Conservation (phyloP, 805 yeast genomes). For the Citeromyces matritensis region DNA sequence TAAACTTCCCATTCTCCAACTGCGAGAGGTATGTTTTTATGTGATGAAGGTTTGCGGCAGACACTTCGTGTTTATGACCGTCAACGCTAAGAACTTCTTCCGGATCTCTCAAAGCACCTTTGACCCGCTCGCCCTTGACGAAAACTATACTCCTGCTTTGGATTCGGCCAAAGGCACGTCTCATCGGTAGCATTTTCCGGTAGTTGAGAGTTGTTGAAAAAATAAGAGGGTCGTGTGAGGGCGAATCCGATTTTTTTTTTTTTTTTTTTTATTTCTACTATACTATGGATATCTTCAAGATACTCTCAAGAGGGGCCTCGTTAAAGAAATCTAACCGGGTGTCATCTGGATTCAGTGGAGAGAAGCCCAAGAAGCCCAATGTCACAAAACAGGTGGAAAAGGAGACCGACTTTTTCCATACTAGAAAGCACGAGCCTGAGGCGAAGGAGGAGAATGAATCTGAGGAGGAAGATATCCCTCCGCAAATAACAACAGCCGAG, state of each 20-base stretch:
- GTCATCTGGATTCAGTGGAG: slow-evolving; percentile 17
- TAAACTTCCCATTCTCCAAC: slow-evolving; percentile 20
- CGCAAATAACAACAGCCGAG: slow-evolving; percentile 29
- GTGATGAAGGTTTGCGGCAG: slow-evolving; percentile 28
- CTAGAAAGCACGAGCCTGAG: slow-evolving; percentile 19
- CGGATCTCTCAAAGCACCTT: slow-evolving; percentile 62
- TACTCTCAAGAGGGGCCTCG: slow-evolving; percentile 76
- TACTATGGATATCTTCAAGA: slow-evolving; percentile 76
- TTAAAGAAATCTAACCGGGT: slow-evolving; percentile 41
- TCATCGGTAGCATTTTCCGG: too few relatives aligned
- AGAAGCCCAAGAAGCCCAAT: slow-evolving; percentile 13
- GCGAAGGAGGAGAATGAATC: slow-evolving; percentile 10
- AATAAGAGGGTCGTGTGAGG: slow-evolving; percentile 3
- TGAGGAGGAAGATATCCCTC: slow-evolving; percentile 14
- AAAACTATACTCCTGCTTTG: slow-evolving; percentile 14
- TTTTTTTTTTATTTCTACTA: neutral
- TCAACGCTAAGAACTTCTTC: slow-evolving; percentile 35
- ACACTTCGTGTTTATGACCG: slow-evolving; percentile 39
- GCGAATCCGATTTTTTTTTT: slow-evolving; percentile 5
- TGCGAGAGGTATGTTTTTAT: slow-evolving; percentile 28
- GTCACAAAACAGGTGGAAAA: slow-evolving; percentile 31
- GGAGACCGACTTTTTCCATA: slow-evolving; percentile 76
- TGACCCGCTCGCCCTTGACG: slow-evolving; percentile 40
- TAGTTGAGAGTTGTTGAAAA: slow-evolving; percentile 1
- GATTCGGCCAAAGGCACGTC: neutral